These are phyloP conservation scores for Trametes meyenii DNA, from an alignment of 768 basidiomycete species.

Conservation along the genomic window DNA sequence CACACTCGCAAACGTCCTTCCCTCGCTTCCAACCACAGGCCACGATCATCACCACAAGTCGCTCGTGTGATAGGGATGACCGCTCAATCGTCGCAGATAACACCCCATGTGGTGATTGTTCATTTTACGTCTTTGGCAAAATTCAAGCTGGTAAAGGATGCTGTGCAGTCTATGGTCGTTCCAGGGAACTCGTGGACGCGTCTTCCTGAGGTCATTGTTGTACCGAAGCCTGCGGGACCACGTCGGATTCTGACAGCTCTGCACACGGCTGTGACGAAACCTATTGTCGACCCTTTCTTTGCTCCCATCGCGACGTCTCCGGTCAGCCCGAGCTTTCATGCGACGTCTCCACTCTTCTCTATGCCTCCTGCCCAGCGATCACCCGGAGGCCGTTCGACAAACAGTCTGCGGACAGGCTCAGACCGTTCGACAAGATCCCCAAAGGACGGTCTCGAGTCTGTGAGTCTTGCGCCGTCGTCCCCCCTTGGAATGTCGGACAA, in stretches of 20 bases:
- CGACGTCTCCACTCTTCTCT: constrained; percentile 48
- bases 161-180: constrained; percentile 68
- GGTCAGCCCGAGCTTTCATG: constrained; percentile 65
- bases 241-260: constrained; percentile 90
- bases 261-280: constrained; percentile 86
- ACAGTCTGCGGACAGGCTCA: constrained; percentile 55
- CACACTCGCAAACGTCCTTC: constrained; percentile 66
- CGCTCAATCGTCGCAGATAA: constrained; percentile 33
- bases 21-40: constrained; percentile 66
- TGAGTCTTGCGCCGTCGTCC: constrained; percentile 58
- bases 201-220: constrained; percentile 91
- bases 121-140: constrained; percentile 92
- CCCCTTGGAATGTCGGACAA: constrained; percentile 70
- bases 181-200: constrained; percentile 49
- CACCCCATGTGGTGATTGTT: constrained; percentile 60
- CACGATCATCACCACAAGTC: constrained; percentile 81
- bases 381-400: constrained; percentile 48
- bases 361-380: constrained; percentile 41
- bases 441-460: constrained; percentile 45
- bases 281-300: constrained; percentile 89
- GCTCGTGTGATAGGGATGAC: constrained; percentile 53
- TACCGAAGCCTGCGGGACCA: constrained; percentile 96
- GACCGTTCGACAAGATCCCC: constrained; percentile 64
- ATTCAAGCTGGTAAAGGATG: constrained; percentile 86
- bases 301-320: constrained; percentile 94